Base-by-base conservation (phyloP, 768 basidiomycete species). In the Tylopilus felleus region DNA sequence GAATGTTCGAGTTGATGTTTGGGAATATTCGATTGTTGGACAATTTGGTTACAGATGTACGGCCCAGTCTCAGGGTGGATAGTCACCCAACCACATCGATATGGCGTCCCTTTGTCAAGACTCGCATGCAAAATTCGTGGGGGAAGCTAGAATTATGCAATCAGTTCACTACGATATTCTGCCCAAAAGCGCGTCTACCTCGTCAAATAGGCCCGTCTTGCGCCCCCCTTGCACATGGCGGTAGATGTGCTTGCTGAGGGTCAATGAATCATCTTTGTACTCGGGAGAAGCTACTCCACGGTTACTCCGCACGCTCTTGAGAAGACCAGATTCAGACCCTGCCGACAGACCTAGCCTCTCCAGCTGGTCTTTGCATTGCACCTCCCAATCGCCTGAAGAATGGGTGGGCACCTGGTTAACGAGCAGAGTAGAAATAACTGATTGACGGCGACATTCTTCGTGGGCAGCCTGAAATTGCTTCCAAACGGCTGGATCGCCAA, bases 181-280 rank as follows among this genome's bases (percentile, higher is more conserved):
- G n/a, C n/a, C n/a, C n/a, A n/a, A n/a, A n/a, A n/a, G n/a, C n/a
- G n/a, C n/a, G n/a, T n/a, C n/a, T n/a, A n/a, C n/a, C n/a, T n/a
- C n/a, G n/a, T n/a, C n/a, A n/a, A n/a, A n/a, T n/a, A n/a, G n/a
- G n/a, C n/a, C n/a, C n/a, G n/a, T n/a, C n/a, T n/a, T n/a, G n/a
- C n/a, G n/a, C n/a, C n/a, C n/a, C n/a, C n/a, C 52, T 75, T 89
- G 16, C 85, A 79, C 64, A 77, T 78, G 3, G 73, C 77, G 14
- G 75, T 84, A 33, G n/a, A 48, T 38, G 8, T 39, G 19, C 23
- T 5, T 12, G 19, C 13, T 9, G 25, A 49, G 36, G 8, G 36
- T 8, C 36, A 10, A 8, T 5, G 8, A 19, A 38, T 39, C 36
- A 8, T 21, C 19, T 21, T 28, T 3, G 19, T 39, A 39, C n/a